phyloP scores from a whole-genome alignment of 306 rosid species.

The Cucumis hystrix region DNA sequence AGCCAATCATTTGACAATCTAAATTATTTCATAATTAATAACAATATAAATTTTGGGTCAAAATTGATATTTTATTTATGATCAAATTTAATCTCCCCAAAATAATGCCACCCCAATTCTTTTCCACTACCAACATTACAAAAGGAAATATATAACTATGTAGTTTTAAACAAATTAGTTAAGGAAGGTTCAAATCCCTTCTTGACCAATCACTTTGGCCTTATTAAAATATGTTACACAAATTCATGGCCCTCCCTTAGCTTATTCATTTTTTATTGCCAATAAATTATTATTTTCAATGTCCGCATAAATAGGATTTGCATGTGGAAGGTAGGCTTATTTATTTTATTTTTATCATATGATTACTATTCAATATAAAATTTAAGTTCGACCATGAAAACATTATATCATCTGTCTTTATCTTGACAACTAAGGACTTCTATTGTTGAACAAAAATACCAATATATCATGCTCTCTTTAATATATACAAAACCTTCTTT shows the following conservation, averaged over 20 bases:
- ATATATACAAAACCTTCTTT: background rate
- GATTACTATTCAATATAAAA: background rate
- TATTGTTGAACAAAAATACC: too few relatives aligned
- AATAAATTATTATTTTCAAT: background rate
- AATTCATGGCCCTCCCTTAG: background rate
- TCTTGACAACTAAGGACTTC: too few relatives aligned
- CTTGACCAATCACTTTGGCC: background rate
- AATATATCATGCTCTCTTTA: background rate
- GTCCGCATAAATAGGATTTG: background rate
- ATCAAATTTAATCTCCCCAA: background rate
- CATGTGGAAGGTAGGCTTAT: background rate
- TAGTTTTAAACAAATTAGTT: background rate
- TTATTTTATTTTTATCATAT: background rate
- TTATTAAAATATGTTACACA: background rate
- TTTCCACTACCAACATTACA: conserved; percentile 3
- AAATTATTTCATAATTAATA: background rate
- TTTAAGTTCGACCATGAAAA: too few relatives aligned
- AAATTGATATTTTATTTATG: background rate
- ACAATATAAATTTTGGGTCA: background rate
- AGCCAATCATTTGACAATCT: background rate
- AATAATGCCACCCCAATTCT: conserved; percentile 7
- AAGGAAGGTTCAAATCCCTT: background rate
- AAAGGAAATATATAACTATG: background rate
- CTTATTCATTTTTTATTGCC: background rate
- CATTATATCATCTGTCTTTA: too few relatives aligned